Percentiles rank a stretch among this genome's conserved stretches.
Conservation (phyloP, 1,284 basidiomycete species). For the Bondarzewia mesenterica region DNA sequence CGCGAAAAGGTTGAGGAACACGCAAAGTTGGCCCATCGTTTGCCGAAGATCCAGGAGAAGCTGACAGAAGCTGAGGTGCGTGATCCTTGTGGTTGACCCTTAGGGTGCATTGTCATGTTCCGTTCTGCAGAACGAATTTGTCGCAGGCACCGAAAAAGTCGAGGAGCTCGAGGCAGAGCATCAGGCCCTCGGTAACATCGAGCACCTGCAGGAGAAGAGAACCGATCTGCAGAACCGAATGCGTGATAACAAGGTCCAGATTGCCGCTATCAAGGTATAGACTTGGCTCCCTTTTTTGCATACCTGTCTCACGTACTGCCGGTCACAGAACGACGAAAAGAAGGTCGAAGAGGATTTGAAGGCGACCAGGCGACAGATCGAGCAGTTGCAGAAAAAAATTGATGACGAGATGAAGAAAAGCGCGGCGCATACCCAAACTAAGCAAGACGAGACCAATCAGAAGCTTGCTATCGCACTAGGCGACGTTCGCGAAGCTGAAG, state of each 20-base stretch:
- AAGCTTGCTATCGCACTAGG: slow-evolving; percentile 38
- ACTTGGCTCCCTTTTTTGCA: not conserved
- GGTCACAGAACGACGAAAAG: slow-evolving; percentile 31
- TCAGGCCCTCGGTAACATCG: slow-evolving; percentile 41
- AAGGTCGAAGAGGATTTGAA: slow-evolving; percentile 38
- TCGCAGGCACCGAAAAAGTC: slow-evolving; percentile 38
- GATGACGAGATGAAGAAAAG: slow-evolving; percentile 45
- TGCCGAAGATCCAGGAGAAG: slow-evolving; percentile 44
- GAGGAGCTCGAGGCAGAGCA: slow-evolving; percentile 38
- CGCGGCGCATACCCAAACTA: slow-evolving; percentile 49
- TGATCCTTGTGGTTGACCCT: not conserved
- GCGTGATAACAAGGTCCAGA: slow-evolving; percentile 34
- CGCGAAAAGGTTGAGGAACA: slow-evolving; percentile 40
- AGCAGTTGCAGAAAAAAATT: slow-evolving; percentile 44
- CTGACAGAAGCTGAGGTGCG: slow-evolving; percentile 39
- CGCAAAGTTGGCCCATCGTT: slow-evolving; percentile 35
- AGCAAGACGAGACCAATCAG: slow-evolving; percentile 46
- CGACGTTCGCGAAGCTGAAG: slow-evolving; percentile 16
- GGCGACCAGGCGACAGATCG: slow-evolving; percentile 36
- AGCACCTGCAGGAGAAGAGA: slow-evolving; percentile 39
- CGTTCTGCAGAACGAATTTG: slow-evolving; percentile 27
- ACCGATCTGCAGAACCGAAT: slow-evolving; percentile 36
- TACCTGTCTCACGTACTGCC: slow-evolving; percentile 1
- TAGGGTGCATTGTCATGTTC: slow-evolving; percentile 1
- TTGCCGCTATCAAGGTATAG: slow-evolving; percentile 38